Conservation (phyloP, 768 basidiomycete species). For the Leccinum subtestaceum region DNA sequence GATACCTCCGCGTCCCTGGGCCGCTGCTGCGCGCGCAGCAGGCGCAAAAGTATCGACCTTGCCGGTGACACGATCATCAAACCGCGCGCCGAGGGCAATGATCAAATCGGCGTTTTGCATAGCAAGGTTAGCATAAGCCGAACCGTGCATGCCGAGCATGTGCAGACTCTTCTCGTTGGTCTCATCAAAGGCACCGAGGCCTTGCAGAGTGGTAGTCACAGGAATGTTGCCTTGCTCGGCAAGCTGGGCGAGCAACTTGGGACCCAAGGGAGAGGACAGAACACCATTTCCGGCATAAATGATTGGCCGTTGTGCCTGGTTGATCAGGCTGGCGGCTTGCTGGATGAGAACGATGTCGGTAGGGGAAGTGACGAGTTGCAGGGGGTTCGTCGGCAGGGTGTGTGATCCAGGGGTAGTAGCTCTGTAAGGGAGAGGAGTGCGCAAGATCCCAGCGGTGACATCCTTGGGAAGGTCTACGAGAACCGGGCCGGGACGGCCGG, state of each 20-base stretch:
- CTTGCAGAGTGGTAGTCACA: slow-evolving; percentile 94
- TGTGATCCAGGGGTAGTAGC: slow-evolving; percentile 83
- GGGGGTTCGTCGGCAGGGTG: slow-evolving; percentile 72
- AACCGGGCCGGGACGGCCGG: slow-evolving; percentile 95
- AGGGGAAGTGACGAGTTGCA: slow-evolving; percentile 54
- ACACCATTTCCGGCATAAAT: slow-evolving; percentile 94
- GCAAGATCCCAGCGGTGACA: slow-evolving; percentile 89
- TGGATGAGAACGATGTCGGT: slow-evolving; percentile 66
- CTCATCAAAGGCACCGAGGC: slow-evolving; percentile 95
- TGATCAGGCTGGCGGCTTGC: slow-evolving; percentile 88
- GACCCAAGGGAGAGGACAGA: slow-evolving; percentile 77
- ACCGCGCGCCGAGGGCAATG: slow-evolving; percentile 93
- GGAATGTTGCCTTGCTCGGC: slow-evolving; percentile 89
- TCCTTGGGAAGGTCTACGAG: slow-evolving; percentile 99
- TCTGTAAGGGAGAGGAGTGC: slow-evolving; percentile 79
- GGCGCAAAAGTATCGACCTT: slow-evolving; percentile 89
- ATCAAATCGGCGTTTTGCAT: slow-evolving; percentile 98
- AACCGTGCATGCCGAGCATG: slow-evolving; percentile 99
- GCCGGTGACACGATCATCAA: slow-evolving; percentile 97
- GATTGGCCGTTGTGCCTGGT: slow-evolving; percentile 84
- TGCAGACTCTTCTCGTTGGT: slow-evolving; percentile 80
- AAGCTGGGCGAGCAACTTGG: slow-evolving; percentile 75
- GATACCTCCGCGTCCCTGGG: slow-evolving; percentile 87
- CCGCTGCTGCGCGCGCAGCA: slow-evolving; percentile 81
- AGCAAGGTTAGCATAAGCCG: slow-evolving; percentile 94